These are phyloP conservation scores for Penicillium salamii DNA, from an alignment of 495 filamentous ascomycete species.

Conservation along the genomic window DNA sequence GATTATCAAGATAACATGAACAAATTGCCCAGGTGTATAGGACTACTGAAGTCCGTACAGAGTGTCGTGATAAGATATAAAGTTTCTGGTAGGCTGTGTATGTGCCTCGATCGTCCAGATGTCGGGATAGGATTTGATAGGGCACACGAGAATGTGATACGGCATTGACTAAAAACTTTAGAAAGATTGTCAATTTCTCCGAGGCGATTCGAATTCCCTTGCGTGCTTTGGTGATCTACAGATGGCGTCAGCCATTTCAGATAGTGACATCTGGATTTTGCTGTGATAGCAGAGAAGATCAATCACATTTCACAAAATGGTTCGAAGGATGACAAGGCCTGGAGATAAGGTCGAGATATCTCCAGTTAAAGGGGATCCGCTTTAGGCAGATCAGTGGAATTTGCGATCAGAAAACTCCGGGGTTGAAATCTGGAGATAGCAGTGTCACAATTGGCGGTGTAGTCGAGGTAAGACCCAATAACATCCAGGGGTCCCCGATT, in stretches of 20 bases:
- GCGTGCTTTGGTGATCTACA: neutral
- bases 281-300: constrained; percentile 1
- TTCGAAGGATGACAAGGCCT: neutral
- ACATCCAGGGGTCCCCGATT: neutral
- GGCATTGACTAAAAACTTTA: neutral
- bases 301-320: neutral
- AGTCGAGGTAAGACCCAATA: constrained; percentile 1
- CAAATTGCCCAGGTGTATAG: too few species aligned
- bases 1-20: too few species aligned
- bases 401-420: constrained; percentile 10
- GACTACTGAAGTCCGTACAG: too few species aligned
- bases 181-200: neutral
- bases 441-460: constrained; percentile 7
- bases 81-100: neutral
- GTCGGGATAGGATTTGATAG: neutral
- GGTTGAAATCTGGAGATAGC: constrained; percentile 26
- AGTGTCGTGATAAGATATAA: constrained; percentile 1
- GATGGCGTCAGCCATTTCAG: neutral
- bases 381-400: constrained; percentile 10
- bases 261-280: neutral
- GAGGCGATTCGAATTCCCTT: neutral
- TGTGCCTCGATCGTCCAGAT: too few species aligned
- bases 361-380: neutral
- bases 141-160: neutral
- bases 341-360: constrained; percentile 9